Evolutionary conservation across 2,329 filamentous ascomycete genomes (phyloP).

Genomic region (Alternaria dauci): DNA sequence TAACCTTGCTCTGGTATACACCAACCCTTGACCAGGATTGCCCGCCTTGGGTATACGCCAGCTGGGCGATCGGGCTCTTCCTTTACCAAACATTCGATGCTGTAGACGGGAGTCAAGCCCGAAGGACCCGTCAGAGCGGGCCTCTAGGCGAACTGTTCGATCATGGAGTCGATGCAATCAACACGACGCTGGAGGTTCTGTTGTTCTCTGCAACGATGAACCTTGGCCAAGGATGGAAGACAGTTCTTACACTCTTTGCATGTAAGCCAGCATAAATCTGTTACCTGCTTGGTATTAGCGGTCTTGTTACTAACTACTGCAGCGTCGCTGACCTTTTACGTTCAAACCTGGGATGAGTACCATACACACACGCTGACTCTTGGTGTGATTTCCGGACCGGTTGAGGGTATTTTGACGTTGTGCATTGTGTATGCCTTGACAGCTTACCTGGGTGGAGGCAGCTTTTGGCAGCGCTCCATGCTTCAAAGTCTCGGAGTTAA

Average conservation of each 20-base stretch:
- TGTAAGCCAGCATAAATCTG: slow-evolving; percentile 58
- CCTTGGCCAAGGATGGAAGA: slow-evolving; percentile 90
- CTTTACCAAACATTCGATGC: slow-evolving; percentile 99
- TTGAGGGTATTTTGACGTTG: slow-evolving; percentile 90
- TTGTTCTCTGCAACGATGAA: slow-evolving; percentile 94
- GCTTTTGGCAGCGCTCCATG: slow-evolving; percentile 91
- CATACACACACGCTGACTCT: slow-evolving; percentile 96
- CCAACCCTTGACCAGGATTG: slow-evolving; percentile 94
- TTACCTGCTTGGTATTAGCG: not conserved
- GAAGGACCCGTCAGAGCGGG: slow-evolving; percentile 89
- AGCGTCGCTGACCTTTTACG: slow-evolving; percentile 95
- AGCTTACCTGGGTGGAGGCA: slow-evolving; percentile 83
- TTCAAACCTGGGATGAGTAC: slow-evolving; percentile 99
- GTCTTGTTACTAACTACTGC: slow-evolving; percentile 3
- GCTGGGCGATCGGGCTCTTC: slow-evolving; percentile 89
- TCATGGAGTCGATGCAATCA: slow-evolving; percentile 93
- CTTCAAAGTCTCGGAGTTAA: slow-evolving; percentile 75
- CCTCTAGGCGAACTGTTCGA: slow-evolving; percentile 97
- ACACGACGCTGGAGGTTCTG: slow-evolving; percentile 91
- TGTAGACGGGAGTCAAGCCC: slow-evolving; percentile 90
- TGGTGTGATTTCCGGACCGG: slow-evolving; percentile 90
- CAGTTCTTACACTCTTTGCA: slow-evolving; percentile 82
- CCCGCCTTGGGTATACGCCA: slow-evolving; percentile 92
- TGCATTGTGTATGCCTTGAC: slow-evolving; percentile 84
- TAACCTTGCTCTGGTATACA: slow-evolving; percentile 95